A percentile compares a stretch with the other conserved stretches of the same genome.
Evolutionary conservation across 225 moss, liverwort and hornwort species (phyloP).

Genomic region (Polytrichum commune): DNA sequence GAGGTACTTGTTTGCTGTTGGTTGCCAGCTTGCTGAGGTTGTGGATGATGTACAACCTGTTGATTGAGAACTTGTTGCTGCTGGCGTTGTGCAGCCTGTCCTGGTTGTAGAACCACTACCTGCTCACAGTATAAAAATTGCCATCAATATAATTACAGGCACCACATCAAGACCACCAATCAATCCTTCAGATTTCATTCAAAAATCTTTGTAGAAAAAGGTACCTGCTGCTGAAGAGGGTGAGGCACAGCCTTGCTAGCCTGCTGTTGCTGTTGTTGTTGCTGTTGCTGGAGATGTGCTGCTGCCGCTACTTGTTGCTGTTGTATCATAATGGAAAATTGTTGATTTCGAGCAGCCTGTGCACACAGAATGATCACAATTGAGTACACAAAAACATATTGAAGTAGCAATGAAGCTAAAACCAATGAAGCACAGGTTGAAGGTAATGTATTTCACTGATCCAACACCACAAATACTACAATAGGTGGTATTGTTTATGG

Average conservation of each 20-base stretch:
- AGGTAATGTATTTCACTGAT: no score
- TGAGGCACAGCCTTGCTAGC: conserved; percentile 43
- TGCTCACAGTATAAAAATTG: conserved; percentile 4
- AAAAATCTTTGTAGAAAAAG: background rate
- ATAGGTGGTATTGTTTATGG: no score
- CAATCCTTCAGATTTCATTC: no score
- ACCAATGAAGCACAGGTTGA: no score
- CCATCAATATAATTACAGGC: background rate
- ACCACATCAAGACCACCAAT: no score
- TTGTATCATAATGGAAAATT: conserved; percentile 38
- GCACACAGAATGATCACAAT: no score
- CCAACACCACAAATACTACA: no score
- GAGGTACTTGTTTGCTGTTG: conserved; percentile 40
- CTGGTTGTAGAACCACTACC: conserved; percentile 64
- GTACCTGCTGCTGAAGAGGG: conserved; percentile 51
- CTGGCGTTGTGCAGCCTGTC: conserved; percentile 42
- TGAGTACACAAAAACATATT: no score
- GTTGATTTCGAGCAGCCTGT: conserved; percentile 27
- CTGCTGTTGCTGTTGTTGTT: conserved; percentile 58
- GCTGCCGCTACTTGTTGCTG: conserved; percentile 46
- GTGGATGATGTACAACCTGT: conserved; percentile 48
- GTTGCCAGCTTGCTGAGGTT: conserved; percentile 38
- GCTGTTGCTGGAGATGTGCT: conserved; percentile 12
- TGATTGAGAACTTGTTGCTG: conserved; percentile 45
- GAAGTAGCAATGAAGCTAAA: no score